phyloP scores from a whole-genome alignment of 305 asterid species.

The Caryopteris hybrid region DNA sequence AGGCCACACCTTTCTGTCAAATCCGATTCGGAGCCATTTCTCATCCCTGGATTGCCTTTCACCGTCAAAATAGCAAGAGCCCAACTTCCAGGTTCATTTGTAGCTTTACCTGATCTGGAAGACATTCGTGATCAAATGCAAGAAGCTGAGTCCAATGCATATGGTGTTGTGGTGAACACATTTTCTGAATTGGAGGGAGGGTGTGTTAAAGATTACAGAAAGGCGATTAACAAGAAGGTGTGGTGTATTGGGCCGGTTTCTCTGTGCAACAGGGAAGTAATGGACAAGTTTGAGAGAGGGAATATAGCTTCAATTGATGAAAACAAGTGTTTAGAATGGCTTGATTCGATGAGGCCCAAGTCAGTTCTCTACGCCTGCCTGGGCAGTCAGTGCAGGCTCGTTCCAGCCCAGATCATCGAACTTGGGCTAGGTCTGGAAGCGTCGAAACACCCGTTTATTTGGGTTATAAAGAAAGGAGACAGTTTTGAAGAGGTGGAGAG shows the following conservation, averaged over 20 bases:
- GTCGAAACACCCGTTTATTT: conserved; percentile 30
- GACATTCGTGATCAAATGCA: conserved; percentile 35
- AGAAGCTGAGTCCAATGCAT: conserved; percentile 31
- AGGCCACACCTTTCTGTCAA: conserved; percentile 26
- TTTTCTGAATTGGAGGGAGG: conserved; percentile 37
- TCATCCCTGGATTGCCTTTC: conserved; percentile 35
- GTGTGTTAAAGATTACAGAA: conserved; percentile 29
- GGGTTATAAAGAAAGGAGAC: conserved; percentile 32
- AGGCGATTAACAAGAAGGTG: conserved; percentile 27
- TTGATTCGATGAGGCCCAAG: conserved; percentile 25
- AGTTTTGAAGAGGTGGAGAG: background rate
- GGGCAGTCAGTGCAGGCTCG: conserved; percentile 37
- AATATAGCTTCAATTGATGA: conserved; percentile 33
- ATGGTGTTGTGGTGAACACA: conserved; percentile 40
- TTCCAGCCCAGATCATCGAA: conserved; percentile 19
- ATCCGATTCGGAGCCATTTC: conserved; percentile 29
- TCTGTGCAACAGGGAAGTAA: conserved; percentile 21
- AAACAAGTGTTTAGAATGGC: conserved; percentile 31
- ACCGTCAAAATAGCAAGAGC: conserved; percentile 21
- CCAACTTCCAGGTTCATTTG: conserved; percentile 35
- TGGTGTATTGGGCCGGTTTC: conserved; percentile 51
- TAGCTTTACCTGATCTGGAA: conserved; percentile 34
- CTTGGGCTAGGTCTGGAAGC: conserved; percentile 30
- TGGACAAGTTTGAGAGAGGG: conserved; percentile 41
- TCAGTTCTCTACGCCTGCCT: conserved; percentile 34